Evolutionary conservation across 1,284 basidiomycete genomes (phyloP).

Genomic region (Athelia sp.): DNA sequence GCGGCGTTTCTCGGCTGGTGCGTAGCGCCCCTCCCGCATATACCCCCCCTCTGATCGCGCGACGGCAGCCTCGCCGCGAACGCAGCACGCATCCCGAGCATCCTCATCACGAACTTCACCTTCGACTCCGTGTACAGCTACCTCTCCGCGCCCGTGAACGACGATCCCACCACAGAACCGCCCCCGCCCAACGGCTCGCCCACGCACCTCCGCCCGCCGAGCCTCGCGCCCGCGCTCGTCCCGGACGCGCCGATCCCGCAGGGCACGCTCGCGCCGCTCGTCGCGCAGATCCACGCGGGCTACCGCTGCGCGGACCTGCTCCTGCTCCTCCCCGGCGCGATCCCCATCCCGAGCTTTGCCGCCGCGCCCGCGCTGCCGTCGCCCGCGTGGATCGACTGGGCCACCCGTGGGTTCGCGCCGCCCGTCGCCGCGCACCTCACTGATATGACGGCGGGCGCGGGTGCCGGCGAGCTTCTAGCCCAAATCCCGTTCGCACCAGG

Average conservation of each 20-base stretch:
- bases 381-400: constrained; percentile 54
- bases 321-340: constrained; percentile 63
- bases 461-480: constrained; percentile 25
- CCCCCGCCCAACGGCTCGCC: constrained; percentile 10
- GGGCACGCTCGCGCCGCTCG: constrained; percentile 49
- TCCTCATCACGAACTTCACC: constrained; percentile 75
- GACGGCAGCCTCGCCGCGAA: constrained; percentile 59
- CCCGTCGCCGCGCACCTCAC: constrained; percentile 30
- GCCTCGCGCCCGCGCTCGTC: constrained; percentile 23
- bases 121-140: constrained; percentile 81
- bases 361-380: constrained; percentile 51
- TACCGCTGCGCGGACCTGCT: constrained; percentile 70
- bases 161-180: constrained; percentile 19
- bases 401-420: constrained; percentile 36
- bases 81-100: constrained; percentile 55
- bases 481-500: constrained; percentile 23
- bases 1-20: constrained; percentile 77
- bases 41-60: neutral
- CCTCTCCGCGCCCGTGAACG: constrained; percentile 47
- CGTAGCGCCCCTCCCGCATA: constrained; percentile 15
- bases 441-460: constrained; percentile 5
- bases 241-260: constrained; percentile 50
- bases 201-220: constrained; percentile 11
- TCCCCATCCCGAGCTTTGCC: constrained; percentile 71
- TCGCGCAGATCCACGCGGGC: constrained; percentile 56